Evolutionary conservation across 169 alveolate genomes (phyloP).

Genomic region (Neospora caninum): DNA sequence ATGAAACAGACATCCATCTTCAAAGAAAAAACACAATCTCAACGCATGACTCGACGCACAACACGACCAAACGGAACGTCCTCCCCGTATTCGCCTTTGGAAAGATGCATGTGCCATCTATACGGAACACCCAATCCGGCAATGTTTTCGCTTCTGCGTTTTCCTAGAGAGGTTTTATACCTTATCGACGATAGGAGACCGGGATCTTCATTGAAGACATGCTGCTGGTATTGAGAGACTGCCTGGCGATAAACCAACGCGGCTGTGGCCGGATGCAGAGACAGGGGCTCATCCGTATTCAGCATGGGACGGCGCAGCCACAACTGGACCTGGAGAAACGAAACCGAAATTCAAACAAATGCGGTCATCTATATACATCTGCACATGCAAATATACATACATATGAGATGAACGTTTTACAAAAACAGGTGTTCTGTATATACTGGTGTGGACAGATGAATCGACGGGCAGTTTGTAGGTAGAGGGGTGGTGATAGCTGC

Average conservation of each 20-base stretch:
- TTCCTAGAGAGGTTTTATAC: not conserved
- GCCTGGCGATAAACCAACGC: conserved; percentile 23
- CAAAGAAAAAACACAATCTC: too few relatives aligned
- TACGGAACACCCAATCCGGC: not conserved
- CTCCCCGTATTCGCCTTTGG: too few relatives aligned
- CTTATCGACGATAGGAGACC: not conserved
- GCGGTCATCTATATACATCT: not conserved
- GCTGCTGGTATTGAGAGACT: not conserved
- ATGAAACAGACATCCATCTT: too few relatives aligned
- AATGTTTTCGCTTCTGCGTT: not conserved
- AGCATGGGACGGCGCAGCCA: not conserved
- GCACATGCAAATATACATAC: not conserved
- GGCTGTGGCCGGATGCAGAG: conserved; percentile 15
- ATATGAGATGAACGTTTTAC: not conserved
- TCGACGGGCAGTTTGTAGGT: too few relatives aligned
- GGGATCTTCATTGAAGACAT: not conserved
- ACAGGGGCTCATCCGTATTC: not conserved
- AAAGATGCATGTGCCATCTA: too few relatives aligned
- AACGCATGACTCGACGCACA: too few relatives aligned
- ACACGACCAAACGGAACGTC: too few relatives aligned
- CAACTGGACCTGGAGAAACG: not conserved
- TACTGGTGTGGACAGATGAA: too few relatives aligned
- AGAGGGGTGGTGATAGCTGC: too few relatives aligned
- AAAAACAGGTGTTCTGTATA: not conserved
- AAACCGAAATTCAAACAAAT: not conserved